Evolutionary conservation across 2,329 filamentous ascomycete species (phyloP).

Genomic region (Ophiosphaerella korrae): DNA sequence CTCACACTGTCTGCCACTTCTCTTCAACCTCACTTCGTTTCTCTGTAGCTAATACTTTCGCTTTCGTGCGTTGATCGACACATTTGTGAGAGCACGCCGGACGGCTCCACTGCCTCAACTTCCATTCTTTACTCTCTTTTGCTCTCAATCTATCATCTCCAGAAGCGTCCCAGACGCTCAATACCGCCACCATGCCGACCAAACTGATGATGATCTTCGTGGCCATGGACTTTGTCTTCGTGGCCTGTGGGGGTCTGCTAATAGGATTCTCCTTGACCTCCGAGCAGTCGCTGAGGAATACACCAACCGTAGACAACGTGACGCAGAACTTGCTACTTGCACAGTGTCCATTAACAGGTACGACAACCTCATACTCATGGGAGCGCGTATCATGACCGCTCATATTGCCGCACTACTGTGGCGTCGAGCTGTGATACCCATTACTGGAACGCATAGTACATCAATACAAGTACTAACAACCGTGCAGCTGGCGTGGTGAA

Average conservation of each 20-base stretch:
- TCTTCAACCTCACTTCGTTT: constrained; percentile 36
- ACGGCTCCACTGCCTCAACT: constrained; percentile 44
- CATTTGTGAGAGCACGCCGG: constrained; percentile 42
- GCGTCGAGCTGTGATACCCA: constrained; percentile 20
- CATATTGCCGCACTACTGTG: constrained; percentile 32
- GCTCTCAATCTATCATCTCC: constrained; percentile 5
- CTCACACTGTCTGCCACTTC: constrained; percentile 29
- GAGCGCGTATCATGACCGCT: neutral
- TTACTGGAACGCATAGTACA: constrained; percentile 1
- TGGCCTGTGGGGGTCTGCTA: constrained; percentile 57
- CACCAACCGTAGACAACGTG: constrained; percentile 55
- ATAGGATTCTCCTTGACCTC: constrained; percentile 60
- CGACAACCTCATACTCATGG: constrained; percentile 23
- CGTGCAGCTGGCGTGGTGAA: constrained; percentile 70
- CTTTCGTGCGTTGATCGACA: constrained; percentile 32
- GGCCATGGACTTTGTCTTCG: constrained; percentile 58
- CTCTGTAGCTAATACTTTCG: constrained; percentile 35
- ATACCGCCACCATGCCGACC: constrained; percentile 53
- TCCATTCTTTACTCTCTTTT: constrained; percentile 32
- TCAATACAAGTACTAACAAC: constrained; percentile 24
- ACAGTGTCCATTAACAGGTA: constrained; percentile 60
- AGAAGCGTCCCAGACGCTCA: constrained; percentile 17
- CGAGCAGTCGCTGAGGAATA: constrained; percentile 48
- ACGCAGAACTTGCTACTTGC: constrained; percentile 58
- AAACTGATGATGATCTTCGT: constrained; percentile 60